These are phyloP conservation scores for Quercus wislizeni DNA, from an alignment of 306 rosid genomes.

Conservation along the genomic window DNA sequence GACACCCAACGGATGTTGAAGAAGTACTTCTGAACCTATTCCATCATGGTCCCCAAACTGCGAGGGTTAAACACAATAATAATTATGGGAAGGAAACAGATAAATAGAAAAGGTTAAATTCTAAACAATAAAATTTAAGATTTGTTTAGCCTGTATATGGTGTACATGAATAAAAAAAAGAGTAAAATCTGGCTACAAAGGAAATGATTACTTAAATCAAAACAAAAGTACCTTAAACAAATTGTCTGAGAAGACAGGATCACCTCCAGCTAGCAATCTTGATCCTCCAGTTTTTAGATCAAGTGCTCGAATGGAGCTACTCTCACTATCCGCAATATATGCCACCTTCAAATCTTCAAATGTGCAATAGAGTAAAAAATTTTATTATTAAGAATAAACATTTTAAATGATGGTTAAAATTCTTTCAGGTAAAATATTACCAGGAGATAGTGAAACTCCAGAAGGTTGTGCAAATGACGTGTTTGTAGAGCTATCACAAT, in stretches of 20 bases:
- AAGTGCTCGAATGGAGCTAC: constrained; percentile 90
- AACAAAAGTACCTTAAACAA: constrained; percentile 67
- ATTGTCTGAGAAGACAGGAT: constrained; percentile 73
- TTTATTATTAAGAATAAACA: constrained; percentile 14
- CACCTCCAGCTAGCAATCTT: constrained; percentile 87
- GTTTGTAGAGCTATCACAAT: constrained; percentile 59
- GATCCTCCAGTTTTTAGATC: constrained; percentile 85
- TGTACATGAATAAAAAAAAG: not conserved
- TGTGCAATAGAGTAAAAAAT: constrained; percentile 6
- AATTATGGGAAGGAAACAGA: constrained; percentile 15
- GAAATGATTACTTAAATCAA: constrained; percentile 15
- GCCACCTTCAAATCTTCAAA: constrained; percentile 58
- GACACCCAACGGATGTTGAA: constrained; percentile 92
- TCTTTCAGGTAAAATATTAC: constrained; percentile 43
- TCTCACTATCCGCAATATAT: constrained; percentile 93
- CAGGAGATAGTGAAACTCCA: constrained; percentile 85
- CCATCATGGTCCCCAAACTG: constrained; percentile 99
- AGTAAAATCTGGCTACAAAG: not conserved
- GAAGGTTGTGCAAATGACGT: constrained; percentile 97
- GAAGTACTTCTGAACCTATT: constrained; percentile 77
- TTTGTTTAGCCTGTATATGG: not conserved
- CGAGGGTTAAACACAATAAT: constrained; percentile 23
- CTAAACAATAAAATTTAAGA: constrained; percentile 7
- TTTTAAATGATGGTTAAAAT: constrained; percentile 1
- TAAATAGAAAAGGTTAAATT: constrained; percentile 8